Conservation (phyloP, 1,284 basidiomycete genomes). For the Mycena citricolor region DNA sequence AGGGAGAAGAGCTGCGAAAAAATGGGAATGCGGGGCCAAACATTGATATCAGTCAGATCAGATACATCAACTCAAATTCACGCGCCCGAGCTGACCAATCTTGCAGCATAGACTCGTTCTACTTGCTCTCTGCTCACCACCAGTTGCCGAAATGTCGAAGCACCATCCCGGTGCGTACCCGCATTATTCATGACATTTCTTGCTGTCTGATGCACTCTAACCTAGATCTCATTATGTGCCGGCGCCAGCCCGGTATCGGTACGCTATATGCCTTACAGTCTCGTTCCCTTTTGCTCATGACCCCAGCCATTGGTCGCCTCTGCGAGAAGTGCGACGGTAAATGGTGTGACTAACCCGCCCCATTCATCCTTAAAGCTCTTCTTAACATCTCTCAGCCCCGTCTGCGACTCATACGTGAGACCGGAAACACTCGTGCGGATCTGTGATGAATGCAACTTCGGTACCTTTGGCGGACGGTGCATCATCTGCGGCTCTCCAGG, state of each 20-base stretch:
- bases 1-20: too few relatives aligned
- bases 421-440: constrained; percentile 97
- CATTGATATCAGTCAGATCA: too few relatives aligned
- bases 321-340: constrained; percentile 99
- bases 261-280: constrained; percentile 28
- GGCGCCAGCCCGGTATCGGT: constrained; percentile 95
- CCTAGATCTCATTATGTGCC: constrained; percentile 92
- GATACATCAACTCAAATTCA: too few relatives aligned
- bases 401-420: constrained; percentile 99
- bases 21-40: too few relatives aligned
- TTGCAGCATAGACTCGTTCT: too few relatives aligned
- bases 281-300: background rate
- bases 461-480: constrained; percentile 94
- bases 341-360: constrained; percentile 59
- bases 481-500: constrained; percentile 96
- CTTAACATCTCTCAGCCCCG: constrained; percentile 61
- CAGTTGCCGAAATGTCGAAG: constrained; percentile 79
- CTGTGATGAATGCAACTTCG: constrained; percentile 99
- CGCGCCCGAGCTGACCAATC: too few relatives aligned
- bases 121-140: too few relatives aligned
- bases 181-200: background rate
- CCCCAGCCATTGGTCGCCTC: constrained; percentile 64
- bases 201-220: background rate
- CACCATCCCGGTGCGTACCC: constrained; percentile 78
- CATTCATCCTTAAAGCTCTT: background rate